Evolutionary conservation across 352 stramenopile genomes (phyloP).

Genomic region (Phytophthora pisi): DNA sequence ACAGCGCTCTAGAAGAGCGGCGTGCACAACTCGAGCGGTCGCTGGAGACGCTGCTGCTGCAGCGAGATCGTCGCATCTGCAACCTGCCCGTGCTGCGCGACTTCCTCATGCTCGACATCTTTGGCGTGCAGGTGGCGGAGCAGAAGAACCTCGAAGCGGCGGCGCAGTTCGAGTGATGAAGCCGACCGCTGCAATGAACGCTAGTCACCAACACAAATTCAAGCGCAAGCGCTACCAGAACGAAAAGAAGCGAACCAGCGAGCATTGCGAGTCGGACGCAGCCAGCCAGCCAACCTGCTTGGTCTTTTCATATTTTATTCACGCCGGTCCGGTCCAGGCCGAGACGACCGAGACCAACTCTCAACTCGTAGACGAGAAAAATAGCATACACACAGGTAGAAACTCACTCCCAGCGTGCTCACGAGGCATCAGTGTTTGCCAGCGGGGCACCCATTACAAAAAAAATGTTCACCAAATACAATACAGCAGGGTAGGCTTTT

Average conservation of each 20-base stretch:
- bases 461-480: constrained; percentile 17
- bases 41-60: constrained; percentile 56
- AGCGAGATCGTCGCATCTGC: constrained; percentile 43
- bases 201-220: constrained; percentile 4
- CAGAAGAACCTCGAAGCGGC: constrained; percentile 46
- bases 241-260: constrained; percentile 15
- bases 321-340: constrained; percentile 2
- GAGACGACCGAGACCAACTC: constrained; percentile 3
- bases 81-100: constrained; percentile 61
- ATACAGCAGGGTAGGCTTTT: constrained; percentile 7
- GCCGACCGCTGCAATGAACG: not conserved
- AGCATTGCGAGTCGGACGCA: constrained; percentile 8
- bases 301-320: constrained; percentile 22
- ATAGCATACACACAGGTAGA: constrained; percentile 19
- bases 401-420: constrained; percentile 2
- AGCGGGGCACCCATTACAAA: constrained; percentile 4
- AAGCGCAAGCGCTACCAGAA: not conserved
- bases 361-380: constrained; percentile 21
- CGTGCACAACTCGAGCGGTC: constrained; percentile 59
- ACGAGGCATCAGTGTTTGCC: constrained; percentile 1
- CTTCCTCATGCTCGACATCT: constrained; percentile 86
- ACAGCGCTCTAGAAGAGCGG: constrained; percentile 63
- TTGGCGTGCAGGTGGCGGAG: constrained; percentile 70
- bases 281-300: constrained; percentile 7
- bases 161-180: constrained; percentile 27